Percentiles rank a stretch among this genome's conserved stretches.
These are phyloP conservation scores for Diplodia seriata DNA, from an alignment of 2,329 filamentous ascomycete species.

Conservation along the genomic window DNA sequence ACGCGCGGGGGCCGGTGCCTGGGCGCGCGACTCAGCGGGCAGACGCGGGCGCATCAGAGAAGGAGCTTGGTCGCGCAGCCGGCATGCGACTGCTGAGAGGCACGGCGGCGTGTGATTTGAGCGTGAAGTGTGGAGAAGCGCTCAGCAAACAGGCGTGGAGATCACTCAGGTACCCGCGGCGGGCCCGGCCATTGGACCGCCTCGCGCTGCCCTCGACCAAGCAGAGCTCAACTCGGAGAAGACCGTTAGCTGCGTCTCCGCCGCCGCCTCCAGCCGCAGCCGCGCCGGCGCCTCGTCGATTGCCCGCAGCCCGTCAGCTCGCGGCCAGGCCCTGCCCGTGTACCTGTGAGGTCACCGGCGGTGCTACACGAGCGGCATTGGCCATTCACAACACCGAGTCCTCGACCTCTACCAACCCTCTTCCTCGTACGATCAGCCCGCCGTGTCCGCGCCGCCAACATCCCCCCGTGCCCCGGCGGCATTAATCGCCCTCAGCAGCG, in stretches of 20 bases:
- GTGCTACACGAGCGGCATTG: slow-evolving; percentile 19
- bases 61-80: neutral
- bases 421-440: slow-evolving; percentile 23
- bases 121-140: slow-evolving; percentile 24
- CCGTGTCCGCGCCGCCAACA: slow-evolving; percentile 2
- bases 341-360: slow-evolving; percentile 17
- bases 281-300: neutral
- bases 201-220: slow-evolving; percentile 12
- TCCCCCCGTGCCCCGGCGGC: neutral
- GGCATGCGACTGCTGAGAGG: neutral
- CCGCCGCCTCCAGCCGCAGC: neutral
- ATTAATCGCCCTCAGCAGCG: neutral
- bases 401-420: slow-evolving; percentile 1
- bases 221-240: slow-evolving; percentile 22
- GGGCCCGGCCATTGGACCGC: slow-evolving; percentile 8
- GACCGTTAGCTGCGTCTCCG: neutral
- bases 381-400: slow-evolving; percentile 4
- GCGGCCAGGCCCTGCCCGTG: slow-evolving; percentile 6
- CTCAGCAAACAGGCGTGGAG: slow-evolving; percentile 5
- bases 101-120: slow-evolving; percentile 7
- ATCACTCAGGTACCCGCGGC: slow-evolving; percentile 21
- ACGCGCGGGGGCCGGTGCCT: neutral
- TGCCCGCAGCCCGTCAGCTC: slow-evolving; percentile 7
- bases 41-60: slow-evolving; percentile 2
- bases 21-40: neutral